phyloP scores from a whole-genome alignment of 2,329 filamentous ascomycete species.

The Didymella arachidicola region DNA sequence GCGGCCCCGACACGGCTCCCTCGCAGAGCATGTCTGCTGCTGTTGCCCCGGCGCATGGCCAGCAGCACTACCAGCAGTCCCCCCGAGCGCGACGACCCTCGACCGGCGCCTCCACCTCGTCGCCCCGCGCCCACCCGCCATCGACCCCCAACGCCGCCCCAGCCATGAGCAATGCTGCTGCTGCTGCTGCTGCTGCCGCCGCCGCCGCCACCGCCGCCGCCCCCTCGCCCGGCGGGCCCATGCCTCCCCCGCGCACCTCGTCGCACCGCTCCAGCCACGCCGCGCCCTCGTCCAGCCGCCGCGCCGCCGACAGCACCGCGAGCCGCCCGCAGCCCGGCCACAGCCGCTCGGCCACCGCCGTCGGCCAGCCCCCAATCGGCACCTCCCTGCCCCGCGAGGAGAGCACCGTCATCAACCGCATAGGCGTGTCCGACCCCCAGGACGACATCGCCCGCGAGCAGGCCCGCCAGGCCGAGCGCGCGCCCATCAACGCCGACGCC shows the following conservation, averaged over 20 bases:
- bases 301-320: conserved; percentile 53
- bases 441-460: conserved; percentile 76
- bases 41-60: conserved; percentile 47
- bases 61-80: conserved; percentile 46
- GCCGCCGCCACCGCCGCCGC: conserved; percentile 28
- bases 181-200: conserved; percentile 45
- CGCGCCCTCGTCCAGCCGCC: conserved; percentile 49
- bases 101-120: conserved; percentile 45
- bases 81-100: conserved; percentile 44
- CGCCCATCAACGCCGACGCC: conserved; percentile 53
- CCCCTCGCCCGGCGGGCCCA: conserved; percentile 60
- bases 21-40: conserved; percentile 48
- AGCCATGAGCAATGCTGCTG: conserved; percentile 59
- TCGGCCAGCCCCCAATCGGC: conserved; percentile 62
- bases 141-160: conserved; percentile 48
- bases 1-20: conserved; percentile 23
- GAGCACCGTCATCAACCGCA: conserved; percentile 78
- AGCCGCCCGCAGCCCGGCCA: conserved; percentile 49
- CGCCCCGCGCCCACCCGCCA: conserved; percentile 52
- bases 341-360: conserved; percentile 58
- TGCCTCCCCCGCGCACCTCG: conserved; percentile 80
- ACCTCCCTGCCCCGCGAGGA: conserved; percentile 73
- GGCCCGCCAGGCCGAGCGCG: conserved; percentile 71
- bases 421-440: conserved; percentile 77
- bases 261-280: conserved; percentile 65